Base-by-base conservation (phyloP, 768 basidiomycete genomes). In the Tricholoma sp. region DNA sequence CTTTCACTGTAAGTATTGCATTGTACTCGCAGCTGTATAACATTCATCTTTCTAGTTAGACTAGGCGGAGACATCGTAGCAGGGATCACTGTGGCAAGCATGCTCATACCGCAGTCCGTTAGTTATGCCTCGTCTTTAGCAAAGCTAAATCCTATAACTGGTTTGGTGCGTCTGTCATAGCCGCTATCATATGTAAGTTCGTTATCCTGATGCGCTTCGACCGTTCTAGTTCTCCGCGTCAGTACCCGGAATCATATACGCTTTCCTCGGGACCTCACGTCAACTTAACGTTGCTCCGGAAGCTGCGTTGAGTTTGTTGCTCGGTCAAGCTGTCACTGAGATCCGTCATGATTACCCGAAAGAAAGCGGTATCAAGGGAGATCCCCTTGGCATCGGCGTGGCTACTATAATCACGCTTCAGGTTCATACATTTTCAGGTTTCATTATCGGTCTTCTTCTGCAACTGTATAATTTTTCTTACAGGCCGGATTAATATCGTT, bases 61-160 rank as follows among this genome's bases (percentile, higher is more conserved):
- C 66, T 77, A 37, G 71, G 70, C 35, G 78, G 72, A 24, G 92
- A 95, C 69, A 63, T 91, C n/a, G 75, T 93, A 0, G 91, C 91
- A 24, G 95, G 94, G 16, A 66, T 94, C 27, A 94, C 94, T 0
- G 85, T 97, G 8, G 88, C 89, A 18, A 86, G 84, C 52, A 88
- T 91, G 80, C 77, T 91, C 45, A 88, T 91, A 66, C 89, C 91
- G 5, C 87, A 91, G 69, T 90, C 91, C 1, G 89, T 97, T 68
- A 92, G 90, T 69, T 97, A 98, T 66, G 95, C 92, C 7, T 85
- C 89, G 3, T 89, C 92, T 0, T 75, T 98, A 10, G 93, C 94
- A 16, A 85, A 90, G 62, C 74, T 97, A 39, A 89, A 83, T 59
- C 94, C 94, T 11, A 81, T 91, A 2, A 82, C 91, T 45, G 95